A percentile compares a stretch with the other conserved stretches of the same genome.
These are phyloP conservation scores for Scheffersomyces parashehatae DNA, from an alignment of 1,139 yeast genomes.

Conservation along the genomic window DNA sequence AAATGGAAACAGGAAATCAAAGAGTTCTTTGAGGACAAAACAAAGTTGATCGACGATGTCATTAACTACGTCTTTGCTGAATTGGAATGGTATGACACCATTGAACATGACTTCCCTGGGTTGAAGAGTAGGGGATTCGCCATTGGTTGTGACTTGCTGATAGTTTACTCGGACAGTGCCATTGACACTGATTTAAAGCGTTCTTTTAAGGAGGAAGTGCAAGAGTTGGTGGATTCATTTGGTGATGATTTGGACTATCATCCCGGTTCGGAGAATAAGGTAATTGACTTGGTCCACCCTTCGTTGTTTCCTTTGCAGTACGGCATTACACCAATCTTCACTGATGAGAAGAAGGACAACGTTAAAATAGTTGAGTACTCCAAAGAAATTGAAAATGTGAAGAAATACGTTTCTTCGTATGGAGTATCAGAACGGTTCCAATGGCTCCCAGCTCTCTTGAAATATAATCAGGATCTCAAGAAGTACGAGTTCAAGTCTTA, in stretches of 20 bases:
- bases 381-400: constrained; percentile 14
- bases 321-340: constrained; percentile 28
- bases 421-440: constrained; percentile 28
- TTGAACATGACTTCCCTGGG: constrained; percentile 11
- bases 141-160: constrained; percentile 20
- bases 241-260: constrained; percentile 32
- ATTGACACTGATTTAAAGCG: constrained; percentile 10
- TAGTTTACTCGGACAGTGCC: constrained; percentile 16
- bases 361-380: constrained; percentile 11
- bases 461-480: constrained; percentile 8
- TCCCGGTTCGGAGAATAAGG: constrained; percentile 35
- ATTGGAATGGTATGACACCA: constrained; percentile 27
- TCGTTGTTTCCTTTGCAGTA: constrained; percentile 41
- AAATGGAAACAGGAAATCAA: constrained; percentile 35
- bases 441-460: constrained; percentile 33
- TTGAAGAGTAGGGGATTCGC: constrained; percentile 10
- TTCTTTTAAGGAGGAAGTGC: constrained; percentile 11
- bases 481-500: constrained; percentile 28
- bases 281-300: constrained; percentile 45
- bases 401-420: constrained; percentile 15
- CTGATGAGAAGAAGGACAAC: constrained; percentile 2
- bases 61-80: constrained; percentile 27
- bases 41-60: constrained; percentile 17
- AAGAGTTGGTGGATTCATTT: constrained; percentile 13
- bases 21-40: constrained; percentile 14